Evolutionary conservation across 164 flowering plant species (phyloP).

Genomic region (Echeveria elegans): DNA sequence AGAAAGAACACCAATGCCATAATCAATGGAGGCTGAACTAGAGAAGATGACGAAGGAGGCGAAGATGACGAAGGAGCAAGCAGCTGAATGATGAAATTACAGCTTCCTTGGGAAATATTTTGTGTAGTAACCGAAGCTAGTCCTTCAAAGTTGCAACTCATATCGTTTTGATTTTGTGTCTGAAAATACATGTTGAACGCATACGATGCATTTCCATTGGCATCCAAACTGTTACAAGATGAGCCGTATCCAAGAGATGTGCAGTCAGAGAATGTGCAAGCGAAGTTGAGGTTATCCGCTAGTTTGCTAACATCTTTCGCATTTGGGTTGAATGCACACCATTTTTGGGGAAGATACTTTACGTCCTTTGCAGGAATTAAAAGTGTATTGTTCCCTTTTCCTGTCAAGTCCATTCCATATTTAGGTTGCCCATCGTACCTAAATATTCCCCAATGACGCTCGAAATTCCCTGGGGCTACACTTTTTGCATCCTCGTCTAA

Average conservation of each 20-base stretch:
- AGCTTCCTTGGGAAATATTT: constrained; percentile 20
- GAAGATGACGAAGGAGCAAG: constrained; percentile 17
- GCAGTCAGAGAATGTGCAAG: constrained; percentile 66
- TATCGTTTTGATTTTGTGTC: constrained; percentile 49
- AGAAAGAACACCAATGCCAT: not conserved
- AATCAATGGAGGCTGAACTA: not conserved
- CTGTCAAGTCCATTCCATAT: constrained; percentile 54
- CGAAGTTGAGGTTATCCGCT: constrained; percentile 36
- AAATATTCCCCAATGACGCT: constrained; percentile 96
- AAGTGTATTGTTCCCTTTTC: constrained; percentile 42
- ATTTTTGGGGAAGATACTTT: constrained; percentile 37
- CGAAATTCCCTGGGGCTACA: constrained; percentile 69
- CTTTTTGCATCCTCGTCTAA: constrained; percentile 79
- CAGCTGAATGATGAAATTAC: constrained; percentile 19
- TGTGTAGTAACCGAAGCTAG: constrained; percentile 38
- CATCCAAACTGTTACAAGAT: constrained; percentile 19
- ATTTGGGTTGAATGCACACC: constrained; percentile 54
- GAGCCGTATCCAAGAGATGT: constrained; percentile 58
- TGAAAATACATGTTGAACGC: constrained; percentile 82
- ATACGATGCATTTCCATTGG: constrained; percentile 17
- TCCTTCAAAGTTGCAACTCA: constrained; percentile 65
- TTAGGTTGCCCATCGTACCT: constrained; percentile 80
- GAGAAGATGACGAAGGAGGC: constrained; percentile 13
- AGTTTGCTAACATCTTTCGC: constrained; percentile 24
- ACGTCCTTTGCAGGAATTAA: constrained; percentile 54